Evolutionary conservation across 306 rosid genomes (phyloP).

Genomic region (Neltuma alba): DNA sequence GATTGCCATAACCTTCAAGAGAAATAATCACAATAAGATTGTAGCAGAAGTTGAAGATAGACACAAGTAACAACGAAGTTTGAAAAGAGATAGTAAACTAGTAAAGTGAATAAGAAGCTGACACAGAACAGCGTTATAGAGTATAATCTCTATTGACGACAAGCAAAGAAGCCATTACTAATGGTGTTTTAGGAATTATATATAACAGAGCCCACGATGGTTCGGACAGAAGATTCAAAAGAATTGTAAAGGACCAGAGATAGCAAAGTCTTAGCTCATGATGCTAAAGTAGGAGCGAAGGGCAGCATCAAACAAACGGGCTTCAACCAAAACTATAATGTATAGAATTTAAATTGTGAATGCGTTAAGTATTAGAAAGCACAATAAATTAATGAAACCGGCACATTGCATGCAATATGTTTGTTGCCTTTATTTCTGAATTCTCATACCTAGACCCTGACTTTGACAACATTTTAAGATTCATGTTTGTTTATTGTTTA

Average conservation of each 20-base stretch:
- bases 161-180: background rate
- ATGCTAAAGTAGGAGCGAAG: background rate
- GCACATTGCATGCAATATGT: background rate
- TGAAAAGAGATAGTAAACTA: background rate
- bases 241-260: background rate
- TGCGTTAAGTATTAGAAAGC: background rate
- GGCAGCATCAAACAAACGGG: background rate
- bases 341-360: background rate
- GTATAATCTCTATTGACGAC: background rate
- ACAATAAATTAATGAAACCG: background rate
- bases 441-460: background rate
- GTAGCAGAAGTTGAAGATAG: slow-evolving; percentile 19
- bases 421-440: background rate
- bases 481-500: background rate
- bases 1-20: slow-evolving; percentile 77
- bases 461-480: background rate
- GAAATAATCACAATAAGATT: slow-evolving; percentile 32
- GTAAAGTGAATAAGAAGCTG: slow-evolving; percentile 7
- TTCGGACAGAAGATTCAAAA: background rate
- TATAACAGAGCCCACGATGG: background rate
- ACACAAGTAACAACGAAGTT: background rate
- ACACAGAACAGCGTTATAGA: background rate
- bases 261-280: background rate
- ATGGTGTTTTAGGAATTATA: background rate
- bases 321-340: background rate